These are phyloP conservation scores for Chlorencoelia australis DNA, from an alignment of 2,329 filamentous ascomycete species.

Conservation along the genomic window DNA sequence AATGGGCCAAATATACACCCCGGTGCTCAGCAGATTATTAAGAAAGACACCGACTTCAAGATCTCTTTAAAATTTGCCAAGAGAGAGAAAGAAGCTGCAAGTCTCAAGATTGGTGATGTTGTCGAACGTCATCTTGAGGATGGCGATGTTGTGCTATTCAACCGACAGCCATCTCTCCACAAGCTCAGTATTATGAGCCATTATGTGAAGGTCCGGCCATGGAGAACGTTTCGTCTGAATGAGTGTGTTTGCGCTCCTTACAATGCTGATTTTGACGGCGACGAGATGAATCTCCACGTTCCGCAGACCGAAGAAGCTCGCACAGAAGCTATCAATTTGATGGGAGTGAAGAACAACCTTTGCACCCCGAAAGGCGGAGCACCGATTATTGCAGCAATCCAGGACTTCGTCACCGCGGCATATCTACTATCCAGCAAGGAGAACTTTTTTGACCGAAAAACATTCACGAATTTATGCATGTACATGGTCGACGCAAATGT, in stretches of 20 bases:
- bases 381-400: constrained; percentile 96
- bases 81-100: constrained; percentile 58
- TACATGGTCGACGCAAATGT: constrained; percentile 83
- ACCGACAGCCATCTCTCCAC: constrained; percentile 93
- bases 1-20: constrained; percentile 76
- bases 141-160: constrained; percentile 93
- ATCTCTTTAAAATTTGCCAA: constrained; percentile 68
- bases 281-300: constrained; percentile 98
- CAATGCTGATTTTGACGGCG: constrained; percentile 97
- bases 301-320: constrained; percentile 95
- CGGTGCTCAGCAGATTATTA: constrained; percentile 75
- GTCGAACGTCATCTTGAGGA: constrained; percentile 94
- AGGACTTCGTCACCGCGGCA: constrained; percentile 96
- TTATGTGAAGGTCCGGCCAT: constrained; percentile 83
- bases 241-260: constrained; percentile 98
- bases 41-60: constrained; percentile 58
- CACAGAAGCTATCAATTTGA: constrained; percentile 87
- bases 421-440: constrained; percentile 90
- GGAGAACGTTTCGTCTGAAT: constrained; percentile 92
- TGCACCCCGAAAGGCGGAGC: constrained; percentile 96
- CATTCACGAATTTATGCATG: constrained; percentile 81
- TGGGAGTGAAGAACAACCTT: constrained; percentile 96
- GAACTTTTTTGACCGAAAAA: constrained; percentile 78
- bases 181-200: constrained; percentile 98
- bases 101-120: constrained; percentile 72